Evolutionary conservation across 148 eudicot species (phyloP), one percentile per base, ranked within the genome.

Genomic region (Vaccinium corymbosum): DNA sequence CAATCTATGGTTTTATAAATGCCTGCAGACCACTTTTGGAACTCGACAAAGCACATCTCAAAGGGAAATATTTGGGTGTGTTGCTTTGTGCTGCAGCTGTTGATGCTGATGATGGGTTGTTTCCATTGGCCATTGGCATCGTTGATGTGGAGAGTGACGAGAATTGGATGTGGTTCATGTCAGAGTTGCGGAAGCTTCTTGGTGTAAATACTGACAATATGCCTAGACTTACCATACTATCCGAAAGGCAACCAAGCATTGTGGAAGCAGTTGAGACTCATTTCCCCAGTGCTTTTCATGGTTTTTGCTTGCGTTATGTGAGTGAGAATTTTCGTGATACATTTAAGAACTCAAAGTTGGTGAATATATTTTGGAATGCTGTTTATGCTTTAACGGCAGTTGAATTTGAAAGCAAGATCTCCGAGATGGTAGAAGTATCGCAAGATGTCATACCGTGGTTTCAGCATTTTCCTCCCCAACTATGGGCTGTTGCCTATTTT

Each of bases 121-220:
- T 92, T 86, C 99, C 99, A 25, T 82, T 97, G 84, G 99, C 99
- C 55, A 83, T 95, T 57, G 98, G 93, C 32, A 85, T 97, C 80
- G 99, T 97, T 73, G 98, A 97, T 87, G 90, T 85, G 29, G 99
- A 97, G 76, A 93, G 93, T 66, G 95, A 97, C 81, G 98, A 97
- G 84, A 97, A 94, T 84, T 97, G 99, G 99, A 95, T 94, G 94
- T 97, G 99, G 99, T 97, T 97, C 85, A 88, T 97, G 90, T 97
- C 99, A 38, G 99, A 97, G 84, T 73, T 97, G 81, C 90, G 98
- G 72, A 97, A 95, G 88, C 98, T 97, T 89, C 90, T 97, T 46
- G 99, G 98, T 17, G 86, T 93, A n/a, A 93, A 94, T 74, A 95
- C 99, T 16, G 99, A 95, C 68, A 92, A 86, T 80, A 93, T 97